Base-by-base conservation (phyloP, 352 stramenopile species). In the Globisporangium yorkense region DNA sequence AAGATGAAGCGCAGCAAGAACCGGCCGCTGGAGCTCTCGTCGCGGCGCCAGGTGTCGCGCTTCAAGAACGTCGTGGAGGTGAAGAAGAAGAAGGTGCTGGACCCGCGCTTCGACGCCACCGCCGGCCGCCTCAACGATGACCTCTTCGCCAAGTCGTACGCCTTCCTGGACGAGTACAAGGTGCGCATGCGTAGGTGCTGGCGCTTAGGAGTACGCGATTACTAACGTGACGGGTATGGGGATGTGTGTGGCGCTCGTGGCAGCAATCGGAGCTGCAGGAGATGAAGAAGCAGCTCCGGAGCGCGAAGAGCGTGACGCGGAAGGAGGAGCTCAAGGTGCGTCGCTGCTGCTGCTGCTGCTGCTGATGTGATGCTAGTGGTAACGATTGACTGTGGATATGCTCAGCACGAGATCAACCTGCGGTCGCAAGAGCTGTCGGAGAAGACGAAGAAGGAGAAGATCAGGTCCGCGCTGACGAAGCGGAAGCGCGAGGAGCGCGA, bases 81-180 rank as follows among this genome's bases (percentile, higher is more conserved):
- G 9, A 89, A 87, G 61, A 93, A 88, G 62, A 75, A 74, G 54
- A 71, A 77, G 13, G 43, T 61, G 9, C 62, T 89, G 48, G 90
- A 97, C 67, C 90, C 90, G 41, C 87, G 90, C 47, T 97, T 97
- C 51, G 88, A 96, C 56, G 70, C 75, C 9, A 73, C 87, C 27
- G 84, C 74, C 43, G 87, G 87, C 20, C 90, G 91, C 9, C 64
- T 96, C 20, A 96, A 97, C 43, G 86, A 96, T 43, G 86, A 96
- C 48, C 65, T 96, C 31, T 96, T 94, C 62, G 57, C 65, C 49
- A 96, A 95, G 61, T 84, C 85, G 45, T 97, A 97, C 57, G 72
- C 77, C 0, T 97, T 97, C 55, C 48, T 97, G 51, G 81, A 96
- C 47, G 86, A 92, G 13, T 94, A 96, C 65, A 95, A 93, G 67